Percentiles rank a stretch among this genome's conserved stretches.
These are phyloP conservation scores for Hammondia hammondi DNA, from an alignment of 169 alveolate genomes.

Conservation along the genomic window DNA sequence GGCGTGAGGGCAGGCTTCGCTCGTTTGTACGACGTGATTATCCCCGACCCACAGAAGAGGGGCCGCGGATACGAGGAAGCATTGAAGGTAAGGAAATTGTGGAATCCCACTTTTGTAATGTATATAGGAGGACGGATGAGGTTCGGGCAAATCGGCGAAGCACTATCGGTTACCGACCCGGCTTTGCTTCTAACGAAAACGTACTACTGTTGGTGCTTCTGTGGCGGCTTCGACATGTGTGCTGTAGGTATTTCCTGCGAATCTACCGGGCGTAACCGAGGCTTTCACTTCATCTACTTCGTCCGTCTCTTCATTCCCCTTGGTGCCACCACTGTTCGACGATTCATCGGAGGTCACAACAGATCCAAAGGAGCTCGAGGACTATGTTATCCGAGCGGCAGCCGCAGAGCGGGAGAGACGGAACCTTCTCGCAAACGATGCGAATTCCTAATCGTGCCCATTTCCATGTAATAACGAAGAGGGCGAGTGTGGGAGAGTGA, in stretches of 20 bases:
- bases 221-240: too few species aligned
- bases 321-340: slow-evolving; percentile 19
- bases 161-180: too few species aligned
- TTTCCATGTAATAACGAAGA: background rate
- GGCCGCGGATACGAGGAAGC: slow-evolving; percentile 57
- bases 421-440: background rate
- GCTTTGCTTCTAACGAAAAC: too few species aligned
- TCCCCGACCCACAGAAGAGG: slow-evolving; percentile 60
- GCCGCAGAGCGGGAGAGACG: background rate
- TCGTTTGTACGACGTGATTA: slow-evolving; percentile 54
- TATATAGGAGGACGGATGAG: too few species aligned
- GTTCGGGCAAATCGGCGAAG: too few species aligned
- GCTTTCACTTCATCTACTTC: background rate
- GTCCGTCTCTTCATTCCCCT: background rate
- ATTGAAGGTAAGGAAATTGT: slow-evolving; percentile 15
- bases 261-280: slow-evolving; percentile 4
- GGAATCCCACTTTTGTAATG: background rate
- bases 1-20: slow-evolving; percentile 69
- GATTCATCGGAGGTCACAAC: background rate
- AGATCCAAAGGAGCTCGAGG: slow-evolving; percentile 17
- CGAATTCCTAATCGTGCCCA: background rate
- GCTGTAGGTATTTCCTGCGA: background rate
- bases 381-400: slow-evolving; percentile 4
- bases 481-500: background rate
- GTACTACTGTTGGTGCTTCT: too few species aligned